Conservation (phyloP, 768 basidiomycete genomes). For the Serendipita sp. region DNA sequence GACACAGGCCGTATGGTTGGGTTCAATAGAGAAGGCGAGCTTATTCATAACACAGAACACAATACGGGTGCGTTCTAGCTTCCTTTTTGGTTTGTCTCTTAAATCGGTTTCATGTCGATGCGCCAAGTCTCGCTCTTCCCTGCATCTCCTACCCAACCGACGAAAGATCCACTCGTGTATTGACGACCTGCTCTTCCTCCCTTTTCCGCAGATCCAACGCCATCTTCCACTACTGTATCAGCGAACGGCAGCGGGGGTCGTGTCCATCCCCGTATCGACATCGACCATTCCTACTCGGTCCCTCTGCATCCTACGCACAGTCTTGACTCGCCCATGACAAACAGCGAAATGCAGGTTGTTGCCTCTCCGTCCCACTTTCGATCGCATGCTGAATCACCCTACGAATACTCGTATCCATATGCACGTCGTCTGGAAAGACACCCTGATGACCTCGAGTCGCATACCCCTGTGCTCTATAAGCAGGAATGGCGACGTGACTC, state of each 20-base stretch:
- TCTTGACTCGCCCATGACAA: neutral
- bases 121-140: too few species aligned
- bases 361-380: neutral
- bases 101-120: too few species aligned
- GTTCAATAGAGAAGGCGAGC: too few species aligned
- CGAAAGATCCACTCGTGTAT: too few species aligned
- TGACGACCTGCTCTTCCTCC: too few species aligned
- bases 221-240: neutral
- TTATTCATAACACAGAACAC: too few species aligned
- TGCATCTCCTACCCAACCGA: too few species aligned
- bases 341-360: slow-evolving; percentile 2
- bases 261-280: neutral
- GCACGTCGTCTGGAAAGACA: neutral
- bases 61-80: too few species aligned
- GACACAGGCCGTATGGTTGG: too few species aligned
- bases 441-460: neutral
- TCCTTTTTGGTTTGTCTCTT: too few species aligned
- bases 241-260: neutral
- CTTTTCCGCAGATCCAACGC: too few species aligned
- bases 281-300: neutral
- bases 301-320: neutral
- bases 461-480: neutral
- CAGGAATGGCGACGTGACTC: neutral
- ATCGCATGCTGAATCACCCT: neutral
- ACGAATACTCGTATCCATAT: neutral